Conservation (phyloP, 352 stramenopile species). For the Globisporangium orthogonon region DNA sequence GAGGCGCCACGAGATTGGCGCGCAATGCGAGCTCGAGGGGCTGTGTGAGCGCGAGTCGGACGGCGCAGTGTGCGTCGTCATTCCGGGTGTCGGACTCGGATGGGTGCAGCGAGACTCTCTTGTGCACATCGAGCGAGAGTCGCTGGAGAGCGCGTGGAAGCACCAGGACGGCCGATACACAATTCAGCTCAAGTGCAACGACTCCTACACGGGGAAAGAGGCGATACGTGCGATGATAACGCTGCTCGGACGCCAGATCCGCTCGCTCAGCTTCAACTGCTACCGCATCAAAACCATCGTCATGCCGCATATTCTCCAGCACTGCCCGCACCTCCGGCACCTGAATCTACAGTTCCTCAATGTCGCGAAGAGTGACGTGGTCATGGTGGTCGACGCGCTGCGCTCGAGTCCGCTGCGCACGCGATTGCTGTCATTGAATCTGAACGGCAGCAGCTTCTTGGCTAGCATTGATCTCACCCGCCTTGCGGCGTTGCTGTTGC, state of each 20-base stretch:
- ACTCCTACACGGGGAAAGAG: background rate
- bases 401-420: background rate
- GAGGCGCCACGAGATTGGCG: background rate
- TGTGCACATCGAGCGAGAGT: constrained; percentile 4
- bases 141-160: background rate
- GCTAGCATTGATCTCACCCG: background rate
- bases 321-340: constrained; percentile 2
- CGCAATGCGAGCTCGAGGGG: constrained; percentile 11
- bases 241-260: background rate
- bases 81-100: background rate
- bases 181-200: background rate
- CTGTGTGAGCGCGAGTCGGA: constrained; percentile 7
- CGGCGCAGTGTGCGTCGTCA: constrained; percentile 2
- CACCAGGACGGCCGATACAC: background rate
- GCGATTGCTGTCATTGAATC: background rate
- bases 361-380: background rate
- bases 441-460: constrained; percentile 1
- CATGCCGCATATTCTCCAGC: background rate
- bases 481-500: background rate
- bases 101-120: background rate
- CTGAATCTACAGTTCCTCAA: background rate
- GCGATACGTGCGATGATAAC: background rate
- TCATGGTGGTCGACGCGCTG: background rate
- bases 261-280: background rate
- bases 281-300: background rate